Evolutionary conservation across 805 yeast species (phyloP).

Genomic region (Cyberlindnera euphorbiae): DNA sequence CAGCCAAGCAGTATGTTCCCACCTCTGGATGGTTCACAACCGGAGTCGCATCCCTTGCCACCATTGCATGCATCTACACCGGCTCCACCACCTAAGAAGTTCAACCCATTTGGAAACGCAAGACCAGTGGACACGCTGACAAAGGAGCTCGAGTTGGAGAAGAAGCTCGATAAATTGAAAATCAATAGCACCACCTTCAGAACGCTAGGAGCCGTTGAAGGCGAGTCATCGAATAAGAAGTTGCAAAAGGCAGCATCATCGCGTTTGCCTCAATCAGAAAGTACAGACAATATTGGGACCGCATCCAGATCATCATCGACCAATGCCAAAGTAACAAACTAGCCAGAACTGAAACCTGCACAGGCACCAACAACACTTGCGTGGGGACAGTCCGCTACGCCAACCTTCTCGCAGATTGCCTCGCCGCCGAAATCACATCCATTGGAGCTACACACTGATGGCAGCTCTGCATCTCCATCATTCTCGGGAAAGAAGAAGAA

Average conservation of each 20-base stretch:
- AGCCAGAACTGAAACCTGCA: constrained; percentile 14
- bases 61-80: constrained; percentile 16
- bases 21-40: constrained; percentile 4
- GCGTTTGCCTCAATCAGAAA: no score
- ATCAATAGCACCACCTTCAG: constrained; percentile 40
- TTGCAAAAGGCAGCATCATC: no score
- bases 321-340: not conserved
- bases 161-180: constrained; percentile 35
- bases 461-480: constrained; percentile 3
- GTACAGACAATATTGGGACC: no score
- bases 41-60: constrained; percentile 12
- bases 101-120: constrained; percentile 80
- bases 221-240: no score
- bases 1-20: not conserved
- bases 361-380: constrained; percentile 10
- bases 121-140: constrained; percentile 78
- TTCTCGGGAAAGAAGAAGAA: constrained; percentile 7
- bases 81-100: constrained; percentile 32
- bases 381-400: constrained; percentile 11
- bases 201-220: constrained; percentile 23
- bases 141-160: constrained; percentile 59
- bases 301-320: not conserved
- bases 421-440: constrained; percentile 16
- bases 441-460: constrained; percentile 4
- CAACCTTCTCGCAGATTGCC: constrained; percentile 6